A percentile compares a stretch with the other conserved stretches of the same genome.
Conservation (phyloP, 1,284 basidiomycete species). For the Rhodotorula mucilaginosa region DNA sequence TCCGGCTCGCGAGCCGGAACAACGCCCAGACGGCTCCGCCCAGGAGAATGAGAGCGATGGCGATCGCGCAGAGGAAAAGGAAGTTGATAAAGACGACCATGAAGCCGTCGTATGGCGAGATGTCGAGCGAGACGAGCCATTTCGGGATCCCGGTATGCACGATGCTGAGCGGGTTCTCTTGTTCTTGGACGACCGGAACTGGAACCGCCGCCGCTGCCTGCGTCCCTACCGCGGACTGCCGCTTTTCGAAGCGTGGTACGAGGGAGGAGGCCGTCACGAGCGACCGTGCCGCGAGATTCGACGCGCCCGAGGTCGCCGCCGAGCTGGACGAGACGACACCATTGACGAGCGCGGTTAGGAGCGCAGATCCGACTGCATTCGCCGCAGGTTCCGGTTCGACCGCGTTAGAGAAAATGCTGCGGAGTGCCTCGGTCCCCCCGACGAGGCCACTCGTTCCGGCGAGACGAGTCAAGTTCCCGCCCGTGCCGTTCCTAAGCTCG, state of each 20-base stretch:
- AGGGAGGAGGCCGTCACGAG: not conserved
- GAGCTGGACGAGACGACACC: not conserved
- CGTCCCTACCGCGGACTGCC: not conserved
- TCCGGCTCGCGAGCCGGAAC: slow-evolving; percentile 5
- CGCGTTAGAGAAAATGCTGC: slow-evolving; percentile 26
- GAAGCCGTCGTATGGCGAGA: slow-evolving; percentile 42
- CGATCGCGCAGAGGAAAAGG: slow-evolving; percentile 37
- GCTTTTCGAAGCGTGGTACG: not conserved
- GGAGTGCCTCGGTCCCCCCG: slow-evolving; percentile 41
- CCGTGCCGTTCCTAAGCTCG: slow-evolving; percentile 74
- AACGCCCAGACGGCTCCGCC: slow-evolving; percentile 22
- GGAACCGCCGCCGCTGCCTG: slow-evolving; percentile 15
- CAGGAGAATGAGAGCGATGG: slow-evolving; percentile 35
- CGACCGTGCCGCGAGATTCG: slow-evolving; percentile 1
- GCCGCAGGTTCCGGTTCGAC: slow-evolving; percentile 57
- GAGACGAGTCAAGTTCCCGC: slow-evolving; percentile 66
- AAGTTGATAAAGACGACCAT: slow-evolving; percentile 44
- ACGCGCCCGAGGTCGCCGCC: not conserved
- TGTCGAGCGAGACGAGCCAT: slow-evolving; percentile 31
- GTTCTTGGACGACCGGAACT: slow-evolving; percentile 36
- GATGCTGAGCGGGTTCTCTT: slow-evolving; percentile 22
- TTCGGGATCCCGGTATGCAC: slow-evolving; percentile 29
- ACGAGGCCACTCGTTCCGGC: slow-evolving; percentile 58
- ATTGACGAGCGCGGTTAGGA: slow-evolving; percentile 48
- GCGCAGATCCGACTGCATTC: slow-evolving; percentile 26